A percentile compares a stretch with the other conserved stretches of the same genome.
phyloP scores from a whole-genome alignment of 1,284 basidiomycete genomes.

The Pterulicium gracile region DNA sequence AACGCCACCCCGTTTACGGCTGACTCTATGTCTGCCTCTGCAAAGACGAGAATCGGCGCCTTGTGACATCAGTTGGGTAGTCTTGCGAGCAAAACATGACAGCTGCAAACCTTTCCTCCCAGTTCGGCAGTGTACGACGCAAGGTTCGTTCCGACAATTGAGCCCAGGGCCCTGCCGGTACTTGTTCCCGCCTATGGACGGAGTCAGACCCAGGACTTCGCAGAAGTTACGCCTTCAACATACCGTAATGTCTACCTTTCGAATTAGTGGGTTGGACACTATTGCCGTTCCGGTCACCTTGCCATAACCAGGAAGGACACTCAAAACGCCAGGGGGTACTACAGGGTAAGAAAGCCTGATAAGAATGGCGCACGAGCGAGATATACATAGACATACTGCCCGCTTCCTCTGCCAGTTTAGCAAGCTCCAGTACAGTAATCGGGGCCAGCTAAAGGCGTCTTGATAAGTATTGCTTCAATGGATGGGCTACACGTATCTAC shows the following conservation, averaged over 20 bases:
- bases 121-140: constrained; percentile 71
- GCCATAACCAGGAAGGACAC: constrained; percentile 64
- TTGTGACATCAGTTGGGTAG: too few relatives aligned
- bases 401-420: constrained; percentile 47
- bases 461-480: constrained; percentile 1
- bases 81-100: too few relatives aligned
- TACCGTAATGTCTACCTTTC: constrained; percentile 78
- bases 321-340: constrained; percentile 70
- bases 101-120: constrained; percentile 68
- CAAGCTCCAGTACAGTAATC: constrained; percentile 67
- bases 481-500: constrained; percentile 5
- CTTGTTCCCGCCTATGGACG: constrained; percentile 67
- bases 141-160: constrained; percentile 60
- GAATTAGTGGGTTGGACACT: constrained; percentile 50
- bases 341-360: background rate
- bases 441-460: constrained; percentile 49
- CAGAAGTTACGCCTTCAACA: too few relatives aligned
- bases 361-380: constrained; percentile 4
- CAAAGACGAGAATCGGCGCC: constrained; percentile 70
- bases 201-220: too few relatives aligned
- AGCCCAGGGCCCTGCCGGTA: constrained; percentile 61
- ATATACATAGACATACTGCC: constrained; percentile 37
- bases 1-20: constrained; percentile 75
- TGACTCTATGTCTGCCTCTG: constrained; percentile 58
- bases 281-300: constrained; percentile 51